Evolutionary conservation across 345 rosid species (phyloP).

Genomic region (Chamaenerion angustifolium): DNA sequence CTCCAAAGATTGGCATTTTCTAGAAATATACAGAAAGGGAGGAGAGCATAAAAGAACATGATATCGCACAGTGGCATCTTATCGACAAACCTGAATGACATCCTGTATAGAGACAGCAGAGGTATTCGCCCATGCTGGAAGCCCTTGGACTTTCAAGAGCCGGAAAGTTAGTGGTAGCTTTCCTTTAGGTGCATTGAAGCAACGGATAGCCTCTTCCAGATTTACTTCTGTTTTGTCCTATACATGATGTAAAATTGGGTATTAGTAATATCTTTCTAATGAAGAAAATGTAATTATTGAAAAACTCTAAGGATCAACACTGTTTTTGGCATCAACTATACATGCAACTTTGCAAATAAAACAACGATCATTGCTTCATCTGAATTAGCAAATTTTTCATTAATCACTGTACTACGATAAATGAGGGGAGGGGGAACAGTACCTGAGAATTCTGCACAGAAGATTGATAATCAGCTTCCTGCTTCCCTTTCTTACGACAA

Average conservation of each 20-base stretch:
- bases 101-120: slow-evolving; percentile 71
- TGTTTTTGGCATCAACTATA: not conserved
- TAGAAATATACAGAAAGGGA: not conserved
- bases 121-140: slow-evolving; percentile 87
- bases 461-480: slow-evolving; percentile 13
- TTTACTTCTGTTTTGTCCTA: slow-evolving; percentile 23
- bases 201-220: slow-evolving; percentile 35
- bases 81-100: slow-evolving; percentile 50
- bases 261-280: not conserved
- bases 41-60: not conserved
- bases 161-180: slow-evolving; percentile 41
- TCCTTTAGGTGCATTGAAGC: slow-evolving; percentile 30
- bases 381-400: too few relatives aligned
- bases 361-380: too few relatives aligned
- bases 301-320: not conserved
- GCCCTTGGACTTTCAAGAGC: slow-evolving; percentile 54
- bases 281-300: not conserved
- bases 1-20: too few relatives aligned
- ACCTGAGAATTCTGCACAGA: slow-evolving; percentile 2
- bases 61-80: not conserved
- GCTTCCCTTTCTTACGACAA: slow-evolving; percentile 34
- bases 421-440: not conserved
- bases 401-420: too few relatives aligned
- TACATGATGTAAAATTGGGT: not conserved
- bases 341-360: not conserved